A percentile compares a stretch with the other conserved stretches of the same genome.
Conservation (phyloP, 202 grass and related monocot genomes). For the Bolboschoenoplectus hybrid region DNA sequence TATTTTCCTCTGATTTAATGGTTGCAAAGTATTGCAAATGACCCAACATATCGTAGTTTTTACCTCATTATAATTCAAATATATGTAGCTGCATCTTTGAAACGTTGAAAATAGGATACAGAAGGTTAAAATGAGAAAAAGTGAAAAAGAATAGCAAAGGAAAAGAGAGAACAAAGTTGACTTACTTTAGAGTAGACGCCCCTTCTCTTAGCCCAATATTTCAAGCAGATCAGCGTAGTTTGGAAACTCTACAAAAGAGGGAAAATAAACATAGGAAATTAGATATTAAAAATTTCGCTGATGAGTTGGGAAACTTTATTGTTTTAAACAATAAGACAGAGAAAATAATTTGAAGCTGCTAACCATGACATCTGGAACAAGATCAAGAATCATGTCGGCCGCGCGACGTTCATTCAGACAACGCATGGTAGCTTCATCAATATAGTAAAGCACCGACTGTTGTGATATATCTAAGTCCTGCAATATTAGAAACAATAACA, state of each 20-base stretch:
- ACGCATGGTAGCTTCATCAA: constrained; percentile 88
- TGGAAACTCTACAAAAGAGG: constrained; percentile 66
- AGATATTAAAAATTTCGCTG: too few relatives aligned
- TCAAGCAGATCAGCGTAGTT: constrained; percentile 79
- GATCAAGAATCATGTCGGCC: constrained; percentile 88
- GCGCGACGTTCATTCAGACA: constrained; percentile 98
- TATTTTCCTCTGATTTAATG: not conserved
- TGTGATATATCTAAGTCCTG: constrained; percentile 94
- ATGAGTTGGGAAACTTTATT: too few relatives aligned
- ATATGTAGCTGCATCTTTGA: not conserved
- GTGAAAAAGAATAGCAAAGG: not conserved
- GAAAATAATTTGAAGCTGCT: not conserved
- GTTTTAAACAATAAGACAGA: too few relatives aligned
- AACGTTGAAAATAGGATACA: too few relatives aligned
- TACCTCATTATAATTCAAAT: not conserved
- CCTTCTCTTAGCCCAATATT: constrained; percentile 90
- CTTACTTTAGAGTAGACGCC: constrained; percentile 95
- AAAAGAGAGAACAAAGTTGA: constrained; percentile 10
- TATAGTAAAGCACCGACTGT: constrained; percentile 75
- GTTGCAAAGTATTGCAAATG: not conserved
- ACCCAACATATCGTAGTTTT: not conserved
- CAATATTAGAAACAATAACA: constrained; percentile 38
- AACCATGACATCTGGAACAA: constrained; percentile 95
- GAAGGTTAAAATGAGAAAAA: not conserved
- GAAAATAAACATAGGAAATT: constrained; percentile 2